Evolutionary conservation across 352 stramenopile species (phyloP).

Genomic region (Blastocystis sp.): DNA sequence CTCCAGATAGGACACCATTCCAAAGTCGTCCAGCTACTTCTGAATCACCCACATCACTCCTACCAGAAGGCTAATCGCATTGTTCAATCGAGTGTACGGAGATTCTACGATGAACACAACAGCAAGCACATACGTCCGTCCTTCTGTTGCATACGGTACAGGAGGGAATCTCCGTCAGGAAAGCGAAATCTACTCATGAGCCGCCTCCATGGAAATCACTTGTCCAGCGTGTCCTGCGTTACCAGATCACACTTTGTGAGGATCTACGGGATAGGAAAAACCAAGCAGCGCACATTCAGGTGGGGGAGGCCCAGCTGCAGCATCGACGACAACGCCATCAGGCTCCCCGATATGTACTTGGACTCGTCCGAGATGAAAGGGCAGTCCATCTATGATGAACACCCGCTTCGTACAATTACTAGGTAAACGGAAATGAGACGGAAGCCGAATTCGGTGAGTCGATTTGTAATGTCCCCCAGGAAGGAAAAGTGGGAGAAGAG

Average conservation of each 20-base stretch:
- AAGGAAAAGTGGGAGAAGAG: constrained; percentile 81
- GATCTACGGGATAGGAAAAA: background rate
- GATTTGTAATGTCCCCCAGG: constrained; percentile 26
- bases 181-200: constrained; percentile 43
- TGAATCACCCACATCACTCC: background rate
- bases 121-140: background rate
- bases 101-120: constrained; percentile 3
- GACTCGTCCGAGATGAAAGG: constrained; percentile 89
- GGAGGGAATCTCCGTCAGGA: constrained; percentile 52
- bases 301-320: constrained; percentile 93
- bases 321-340: constrained; percentile 94
- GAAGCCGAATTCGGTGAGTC: constrained; percentile 73
- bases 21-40: constrained; percentile 67
- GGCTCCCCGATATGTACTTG: constrained; percentile 94
- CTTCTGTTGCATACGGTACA: constrained; percentile 51
- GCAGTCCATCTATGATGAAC: constrained; percentile 78
- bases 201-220: constrained; percentile 71
- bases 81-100: constrained; percentile 37
- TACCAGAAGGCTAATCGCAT: constrained; percentile 60
- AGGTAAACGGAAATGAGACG: constrained; percentile 79
- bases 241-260: constrained; percentile 86
- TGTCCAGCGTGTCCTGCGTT: constrained; percentile 82
- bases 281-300: constrained; percentile 76
- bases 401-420: constrained; percentile 78
- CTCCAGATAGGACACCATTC: constrained; percentile 66